Conservation (phyloP, 208 protist species). For the Vickermania spadyakhi region DNA sequence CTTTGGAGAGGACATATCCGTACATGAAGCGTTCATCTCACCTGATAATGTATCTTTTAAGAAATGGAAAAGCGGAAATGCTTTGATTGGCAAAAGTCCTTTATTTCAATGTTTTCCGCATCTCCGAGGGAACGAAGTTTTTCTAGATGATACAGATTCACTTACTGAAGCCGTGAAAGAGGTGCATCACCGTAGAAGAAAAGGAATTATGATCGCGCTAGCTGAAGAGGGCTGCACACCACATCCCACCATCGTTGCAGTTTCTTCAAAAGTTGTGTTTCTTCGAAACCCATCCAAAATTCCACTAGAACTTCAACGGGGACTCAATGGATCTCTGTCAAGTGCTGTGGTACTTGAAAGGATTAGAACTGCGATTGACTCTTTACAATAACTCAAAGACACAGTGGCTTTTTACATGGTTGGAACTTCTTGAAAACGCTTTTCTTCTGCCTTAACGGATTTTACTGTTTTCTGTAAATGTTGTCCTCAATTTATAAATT, state of each 20-base stretch:
- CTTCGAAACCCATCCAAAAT: slow-evolving; percentile 28
- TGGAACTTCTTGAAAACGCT: too few species aligned
- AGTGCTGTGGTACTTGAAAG: slow-evolving; percentile 57
- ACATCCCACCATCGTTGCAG: slow-evolving; percentile 20
- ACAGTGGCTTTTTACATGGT: too few species aligned
- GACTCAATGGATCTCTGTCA: slow-evolving; percentile 51
- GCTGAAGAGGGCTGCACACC: slow-evolving; percentile 57
- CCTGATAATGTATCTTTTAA: slow-evolving; percentile 20
- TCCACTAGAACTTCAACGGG: slow-evolving; percentile 30
- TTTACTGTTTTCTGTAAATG: too few species aligned
- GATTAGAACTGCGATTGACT: slow-evolving; percentile 29
- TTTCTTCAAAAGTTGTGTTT: slow-evolving; percentile 24
- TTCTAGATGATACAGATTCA: slow-evolving; percentile 30
- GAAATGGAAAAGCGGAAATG: slow-evolving; percentile 28
- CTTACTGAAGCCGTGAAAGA: slow-evolving; percentile 19
- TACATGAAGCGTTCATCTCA: slow-evolving; percentile 28
- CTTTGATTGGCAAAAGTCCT: slow-evolving; percentile 24
- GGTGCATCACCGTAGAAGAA: slow-evolving; percentile 10
- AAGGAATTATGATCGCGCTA: slow-evolving; percentile 54
- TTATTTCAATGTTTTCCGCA: slow-evolving; percentile 18
- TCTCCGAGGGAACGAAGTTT: slow-evolving; percentile 26
- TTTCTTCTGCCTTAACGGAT: too few species aligned
- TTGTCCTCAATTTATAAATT: too few species aligned
- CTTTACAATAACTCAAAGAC: too few species aligned
- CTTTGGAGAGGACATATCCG: not conserved